Conservation (phyloP, 441 rosid species). For the Populus hybrid region DNA sequence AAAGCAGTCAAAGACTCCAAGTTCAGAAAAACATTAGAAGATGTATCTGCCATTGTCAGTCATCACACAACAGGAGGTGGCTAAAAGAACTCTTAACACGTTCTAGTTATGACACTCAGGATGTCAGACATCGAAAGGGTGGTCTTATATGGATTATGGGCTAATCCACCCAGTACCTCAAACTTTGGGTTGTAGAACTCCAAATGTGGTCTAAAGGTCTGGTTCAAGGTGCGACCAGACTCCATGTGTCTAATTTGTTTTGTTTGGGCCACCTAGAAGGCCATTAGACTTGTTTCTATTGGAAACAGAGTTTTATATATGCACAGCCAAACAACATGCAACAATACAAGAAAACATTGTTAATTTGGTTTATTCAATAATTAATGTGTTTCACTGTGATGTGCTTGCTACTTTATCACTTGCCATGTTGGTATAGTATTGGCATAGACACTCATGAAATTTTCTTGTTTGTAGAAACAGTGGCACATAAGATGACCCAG, state of each 20-base stretch:
- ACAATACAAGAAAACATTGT: background rate
- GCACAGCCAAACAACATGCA: too few relatives aligned
- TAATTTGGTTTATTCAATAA: background rate
- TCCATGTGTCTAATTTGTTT: background rate
- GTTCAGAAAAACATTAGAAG: background rate
- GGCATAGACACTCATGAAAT: background rate
- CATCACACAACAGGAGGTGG: background rate
- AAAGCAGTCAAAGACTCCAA: background rate
- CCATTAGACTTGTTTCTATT: background rate
- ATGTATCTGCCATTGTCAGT: background rate
- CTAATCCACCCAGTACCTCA: background rate
- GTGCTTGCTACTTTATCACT: slow-evolving; percentile 6
- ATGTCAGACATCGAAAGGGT: too few relatives aligned
- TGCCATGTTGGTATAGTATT: background rate
- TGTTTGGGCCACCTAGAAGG: background rate
- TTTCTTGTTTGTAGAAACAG: background rate
- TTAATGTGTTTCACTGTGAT: background rate
- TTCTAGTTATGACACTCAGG: too few relatives aligned
- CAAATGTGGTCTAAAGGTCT: background rate
- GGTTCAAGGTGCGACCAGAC: background rate
- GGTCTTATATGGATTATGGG: background rate
- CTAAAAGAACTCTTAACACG: background rate
- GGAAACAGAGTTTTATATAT: background rate
- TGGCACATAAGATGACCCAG: background rate
- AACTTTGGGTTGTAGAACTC: background rate